A percentile compares a stretch with the other conserved stretches of the same genome.
Evolutionary conservation across 2,329 filamentous ascomycete species (phyloP).

Genomic region (Colletotrichum salicis): DNA sequence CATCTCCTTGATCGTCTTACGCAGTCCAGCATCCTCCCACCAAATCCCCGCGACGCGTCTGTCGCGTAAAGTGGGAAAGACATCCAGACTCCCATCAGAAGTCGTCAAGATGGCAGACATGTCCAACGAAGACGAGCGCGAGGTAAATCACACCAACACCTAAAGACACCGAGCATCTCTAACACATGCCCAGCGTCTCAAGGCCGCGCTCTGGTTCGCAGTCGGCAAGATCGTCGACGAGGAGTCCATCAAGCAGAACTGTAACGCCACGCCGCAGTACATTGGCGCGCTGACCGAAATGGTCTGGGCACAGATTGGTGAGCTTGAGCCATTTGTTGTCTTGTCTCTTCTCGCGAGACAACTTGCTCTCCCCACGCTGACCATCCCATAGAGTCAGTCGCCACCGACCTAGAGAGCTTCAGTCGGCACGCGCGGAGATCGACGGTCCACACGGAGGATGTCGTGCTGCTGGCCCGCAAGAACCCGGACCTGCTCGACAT

Average conservation of each 20-base stretch:
- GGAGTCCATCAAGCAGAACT: conserved; percentile 75
- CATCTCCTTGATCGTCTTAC: no score
- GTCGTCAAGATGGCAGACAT: conserved; percentile 46
- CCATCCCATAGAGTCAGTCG: conserved; percentile 60
- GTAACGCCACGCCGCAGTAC: conserved; percentile 92
- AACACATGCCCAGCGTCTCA: conserved; percentile 70
- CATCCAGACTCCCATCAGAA: not conserved
- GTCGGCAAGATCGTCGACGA: conserved; percentile 91
- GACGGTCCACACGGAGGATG: conserved; percentile 86
- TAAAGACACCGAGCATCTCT: not conserved
- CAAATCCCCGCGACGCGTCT: conserved; percentile 13
- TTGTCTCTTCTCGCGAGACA: no score
- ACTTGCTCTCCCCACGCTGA: no score
- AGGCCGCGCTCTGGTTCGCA: conserved; percentile 85
- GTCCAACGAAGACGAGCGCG: conserved; percentile 47
- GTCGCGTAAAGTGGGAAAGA: conserved; percentile 33
- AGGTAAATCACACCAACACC: conserved; percentile 37
- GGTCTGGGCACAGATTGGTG: conserved; percentile 83
- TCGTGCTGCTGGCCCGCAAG: conserved; percentile 84
- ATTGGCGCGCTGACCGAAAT: conserved; percentile 88
- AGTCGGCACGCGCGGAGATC: conserved; percentile 82
- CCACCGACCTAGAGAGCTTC: conserved; percentile 66
- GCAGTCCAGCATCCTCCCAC: no score
- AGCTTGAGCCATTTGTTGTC: not conserved
- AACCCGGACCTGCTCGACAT: conserved; percentile 87